Percentiles rank a stretch among this genome's conserved stretches.
Conservation (phyloP, 2,329 filamentous ascomycete species). For the Pseudocercospora fijiensis region DNA sequence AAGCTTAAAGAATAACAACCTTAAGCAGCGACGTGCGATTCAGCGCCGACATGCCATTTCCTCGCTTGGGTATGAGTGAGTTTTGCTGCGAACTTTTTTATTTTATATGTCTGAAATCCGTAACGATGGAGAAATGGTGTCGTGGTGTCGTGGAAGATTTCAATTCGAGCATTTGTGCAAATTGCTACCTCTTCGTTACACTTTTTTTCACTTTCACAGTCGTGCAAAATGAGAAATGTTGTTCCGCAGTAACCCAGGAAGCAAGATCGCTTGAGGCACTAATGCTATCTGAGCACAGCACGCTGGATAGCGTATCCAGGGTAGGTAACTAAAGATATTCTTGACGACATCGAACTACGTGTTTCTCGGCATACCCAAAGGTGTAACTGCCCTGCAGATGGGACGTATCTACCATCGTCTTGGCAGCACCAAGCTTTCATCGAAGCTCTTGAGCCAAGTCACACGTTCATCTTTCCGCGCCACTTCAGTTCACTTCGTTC, state of each 20-base stretch:
- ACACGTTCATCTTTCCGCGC: not conserved
- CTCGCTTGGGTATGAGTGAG: not conserved
- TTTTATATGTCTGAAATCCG: not conserved
- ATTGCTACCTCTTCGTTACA: not conserved
- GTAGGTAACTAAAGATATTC: not conserved
- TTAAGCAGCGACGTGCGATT: not conserved
- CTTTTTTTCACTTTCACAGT: not conserved
- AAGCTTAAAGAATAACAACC: not conserved
- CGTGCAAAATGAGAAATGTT: not conserved
- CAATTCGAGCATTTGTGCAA: not conserved
- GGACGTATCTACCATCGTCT: not conserved
- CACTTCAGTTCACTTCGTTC: not conserved
- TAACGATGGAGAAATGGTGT: not conserved
- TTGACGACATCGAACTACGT: not conserved
- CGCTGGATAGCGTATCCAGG: not conserved
- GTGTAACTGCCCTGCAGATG: not conserved
- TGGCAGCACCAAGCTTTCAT: not conserved
- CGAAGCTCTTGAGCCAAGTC: not conserved
- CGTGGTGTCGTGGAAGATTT: not conserved
- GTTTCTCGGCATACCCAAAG: not conserved
- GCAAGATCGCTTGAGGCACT: not conserved
- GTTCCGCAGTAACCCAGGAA: not conserved
- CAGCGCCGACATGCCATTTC: not conserved
- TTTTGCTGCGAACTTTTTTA: not conserved
- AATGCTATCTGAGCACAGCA: not conserved